Evolutionary conservation across 371 early-diverging fungal genomes (phyloP).

Genomic region (Mortierella sp.): DNA sequence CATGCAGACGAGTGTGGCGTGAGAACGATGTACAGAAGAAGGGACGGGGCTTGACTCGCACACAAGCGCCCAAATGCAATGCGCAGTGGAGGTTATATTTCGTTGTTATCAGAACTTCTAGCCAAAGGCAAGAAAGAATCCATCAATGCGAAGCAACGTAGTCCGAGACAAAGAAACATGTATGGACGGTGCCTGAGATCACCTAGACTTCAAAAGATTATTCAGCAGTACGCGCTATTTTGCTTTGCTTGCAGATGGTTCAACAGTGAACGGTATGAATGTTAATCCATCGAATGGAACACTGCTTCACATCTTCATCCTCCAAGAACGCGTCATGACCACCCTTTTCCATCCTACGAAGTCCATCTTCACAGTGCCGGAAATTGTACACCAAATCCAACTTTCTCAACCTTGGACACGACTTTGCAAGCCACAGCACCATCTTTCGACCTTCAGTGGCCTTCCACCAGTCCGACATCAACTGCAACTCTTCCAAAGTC

Average conservation of each 20-base stretch:
- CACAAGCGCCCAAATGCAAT: no score
- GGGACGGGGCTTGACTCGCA: not conserved
- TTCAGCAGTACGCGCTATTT: no score
- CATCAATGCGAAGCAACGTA: not conserved
- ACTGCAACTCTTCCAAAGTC: conserved; percentile 7
- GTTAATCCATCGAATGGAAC: not conserved
- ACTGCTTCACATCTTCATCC: not conserved
- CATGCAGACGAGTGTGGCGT: not conserved
- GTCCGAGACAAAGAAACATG: conserved; percentile 1
- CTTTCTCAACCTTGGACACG: not conserved
- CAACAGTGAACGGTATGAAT: not conserved
- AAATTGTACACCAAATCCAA: not conserved
- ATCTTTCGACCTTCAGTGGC: not conserved
- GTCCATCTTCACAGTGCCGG: not conserved
- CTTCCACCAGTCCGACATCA: not conserved
- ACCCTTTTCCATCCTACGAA: not conserved
- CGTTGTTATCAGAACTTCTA: no score
- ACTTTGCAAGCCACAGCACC: not conserved
- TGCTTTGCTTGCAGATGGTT: not conserved
- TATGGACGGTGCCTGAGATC: no score
- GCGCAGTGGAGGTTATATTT: no score
- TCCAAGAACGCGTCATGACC: not conserved
- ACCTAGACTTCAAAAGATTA: no score
- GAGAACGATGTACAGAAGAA: not conserved
- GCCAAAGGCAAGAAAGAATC: no score